Base-by-base conservation (phyloP, 176 grass and related monocot species). In the Carex myosuroides region DNA sequence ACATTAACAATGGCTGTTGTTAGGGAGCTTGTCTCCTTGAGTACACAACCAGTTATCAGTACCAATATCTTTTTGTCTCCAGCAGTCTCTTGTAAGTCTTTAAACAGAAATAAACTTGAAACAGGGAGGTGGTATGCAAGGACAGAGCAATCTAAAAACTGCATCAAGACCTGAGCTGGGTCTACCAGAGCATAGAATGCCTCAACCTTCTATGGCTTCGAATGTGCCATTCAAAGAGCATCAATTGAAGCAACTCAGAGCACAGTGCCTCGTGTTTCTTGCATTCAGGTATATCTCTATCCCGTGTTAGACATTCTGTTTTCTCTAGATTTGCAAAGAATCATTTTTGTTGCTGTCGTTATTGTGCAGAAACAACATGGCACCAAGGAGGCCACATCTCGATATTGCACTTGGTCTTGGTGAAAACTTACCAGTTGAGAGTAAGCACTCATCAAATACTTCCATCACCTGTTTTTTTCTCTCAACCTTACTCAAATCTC, bases 261-360 rank as follows among this genome's bases (percentile, higher is more conserved):
- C 96, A 41, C 96, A 99, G 82, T 99, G 96, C 76, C 89, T 99
- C 81, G 93, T 99, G 81, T 99, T 99, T 93, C 93, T 99, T 95
- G 93, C 96, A 83, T 99, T 99, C 75, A 95, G 96, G 96, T 89
- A 33, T 78, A 54, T 52, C 42, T 82, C 81, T 85, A n/a, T 77
- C 59, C 52, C 57, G 24, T 78, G 52, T 33, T 56, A 78, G 52
- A 53, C 9, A 14, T 22, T 53, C n/a, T 26, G 44, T 57, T 78
- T 70, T 30, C 13, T 77, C 50, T 78, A 33, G 24, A 57, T 57
- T 33, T 4, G 6, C 52, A 78, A 6, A 32, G 13, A 56, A 78
- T 78, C 2, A 78, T 57, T 56, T 78, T 57, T 78, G 24, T 50
- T 33, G 17, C 50, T 57, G 24, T 17, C 24, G 13, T 18, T 78